Base-by-base conservation (phyloP, 495 filamentous ascomycete genomes). In the Poronia punctata region DNA sequence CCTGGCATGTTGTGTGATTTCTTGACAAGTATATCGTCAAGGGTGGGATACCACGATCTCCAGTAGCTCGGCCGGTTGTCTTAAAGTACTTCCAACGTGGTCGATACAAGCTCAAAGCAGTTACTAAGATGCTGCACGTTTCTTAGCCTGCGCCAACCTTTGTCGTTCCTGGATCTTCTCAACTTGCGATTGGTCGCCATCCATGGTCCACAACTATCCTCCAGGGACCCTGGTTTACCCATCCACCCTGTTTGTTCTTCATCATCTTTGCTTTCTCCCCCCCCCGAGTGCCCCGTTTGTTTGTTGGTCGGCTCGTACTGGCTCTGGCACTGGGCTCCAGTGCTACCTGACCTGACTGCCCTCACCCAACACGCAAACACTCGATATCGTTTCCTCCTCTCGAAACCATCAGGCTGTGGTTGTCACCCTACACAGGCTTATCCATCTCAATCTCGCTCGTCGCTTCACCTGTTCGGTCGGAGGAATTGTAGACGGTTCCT, bases 241-340 rank as follows among this genome's bases (percentile, higher is more conserved):
- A 30, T 38, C 27, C 35, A 29, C 14, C 20, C 14, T n/a, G 19
- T 30, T 28, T 45, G 33, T 38, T 45, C 33, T 23, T 45, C 34
- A 32, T 35, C 27, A 31, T 11, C 27, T 36, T 29, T 16, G 38
- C 29, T 35, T 35, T n/a, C n/a, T n/a, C n/a, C n/a, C n/a, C n/a
- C n/a, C n/a, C n/a, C n/a, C n/a, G n/a, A n/a, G n/a, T n/a, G 33
- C 29, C 26, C 36, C 19, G 35, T 12, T 33, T 29, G 32, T 21
- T 18, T 21, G 20, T 24, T 15, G n/a, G 18, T 35, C 24, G 32
- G 23, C 25, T 31, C 21, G 33, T 31, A 15, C 32, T 30, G 11
- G 32, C 30, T 12, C 21, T 34, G 22, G 32, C 42, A 45, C 42
- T 38, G 34, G 34, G 35, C 14, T 33, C 26, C 29, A 31, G 12